These are phyloP conservation scores for Xylariaceae sp. DNA, from an alignment of 2,329 filamentous ascomycete species.

Conservation along the genomic window DNA sequence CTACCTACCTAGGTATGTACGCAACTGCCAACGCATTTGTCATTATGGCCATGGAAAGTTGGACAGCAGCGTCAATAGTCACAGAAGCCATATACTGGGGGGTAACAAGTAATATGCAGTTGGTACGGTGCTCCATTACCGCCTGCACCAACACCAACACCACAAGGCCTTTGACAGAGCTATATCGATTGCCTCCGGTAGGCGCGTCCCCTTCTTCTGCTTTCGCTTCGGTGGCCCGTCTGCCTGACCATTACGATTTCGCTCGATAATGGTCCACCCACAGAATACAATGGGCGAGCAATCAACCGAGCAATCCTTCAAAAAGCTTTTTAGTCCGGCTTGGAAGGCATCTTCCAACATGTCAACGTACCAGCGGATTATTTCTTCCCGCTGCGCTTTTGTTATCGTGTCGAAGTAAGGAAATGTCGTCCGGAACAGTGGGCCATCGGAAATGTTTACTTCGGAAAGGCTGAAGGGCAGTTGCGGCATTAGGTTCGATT, in stretches of 20 bases:
- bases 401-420: slow-evolving; percentile 9
- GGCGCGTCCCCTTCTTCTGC: slow-evolving; percentile 5
- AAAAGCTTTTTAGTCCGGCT: slow-evolving; percentile 6
- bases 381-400: slow-evolving; percentile 10
- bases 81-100: too few species aligned
- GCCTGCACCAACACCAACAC: too few species aligned
- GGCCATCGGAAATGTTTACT: too few species aligned
- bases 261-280: slow-evolving; percentile 12
- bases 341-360: slow-evolving; percentile 12
- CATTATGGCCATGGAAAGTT: too few species aligned
- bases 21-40: too few species aligned
- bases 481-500: too few species aligned
- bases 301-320: slow-evolving; percentile 10
- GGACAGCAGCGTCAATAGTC: too few species aligned
- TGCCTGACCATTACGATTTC: slow-evolving; percentile 4
- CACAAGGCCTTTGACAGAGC: slow-evolving; percentile 9
- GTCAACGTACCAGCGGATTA: slow-evolving; percentile 10
- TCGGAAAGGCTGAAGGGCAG: too few species aligned
- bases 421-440: slow-evolving; percentile 12
- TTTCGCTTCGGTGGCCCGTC: slow-evolving; percentile 6
- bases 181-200: slow-evolving; percentile 9
- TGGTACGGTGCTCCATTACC: too few species aligned
- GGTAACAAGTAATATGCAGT: too few species aligned
- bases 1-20: too few species aligned
- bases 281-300: slow-evolving; percentile 10